Base-by-base conservation (phyloP, 805 yeast species). In the Metschnikowia hibisci region DNA sequence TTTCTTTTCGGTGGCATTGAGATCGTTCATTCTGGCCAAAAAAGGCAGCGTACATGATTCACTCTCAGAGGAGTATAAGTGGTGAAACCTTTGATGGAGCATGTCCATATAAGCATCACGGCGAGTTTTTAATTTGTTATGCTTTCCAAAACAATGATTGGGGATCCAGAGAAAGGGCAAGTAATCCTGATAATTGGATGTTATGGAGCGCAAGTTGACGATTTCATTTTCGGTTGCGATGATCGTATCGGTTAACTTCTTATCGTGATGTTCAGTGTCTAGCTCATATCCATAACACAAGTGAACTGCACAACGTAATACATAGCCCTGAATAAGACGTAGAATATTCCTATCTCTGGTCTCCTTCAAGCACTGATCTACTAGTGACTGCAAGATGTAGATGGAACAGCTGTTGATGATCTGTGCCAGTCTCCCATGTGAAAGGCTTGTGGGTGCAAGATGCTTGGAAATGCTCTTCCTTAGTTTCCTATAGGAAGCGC, bases 151-250 rank as follows among this genome's bases (percentile, higher is more conserved):
- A 16, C 42, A 8, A 11, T 12, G 13, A 14, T 40, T 41, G 14
- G 53, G 46, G 1, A 71, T 66, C 44, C 81, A 62, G 12, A 78
- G 47, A 0, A 68, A 32, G 0, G 84, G 82, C 15, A 81, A 52
- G 50, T 71, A 78, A 52, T 82, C 86, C 50, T 72, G 76, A 11
- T 69, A 52, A 53, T 81, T 78, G 6, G 81, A 72, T 4, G 76
- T 62, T 39, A 79, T 81, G 0, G 85, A 79, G 45, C 88, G 65
- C 42, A 78, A 66, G 35, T 74, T 69, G 29, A 80, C 77, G 43
- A 82, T 81, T 34, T 62, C 59, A 48, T 72, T 79, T 51, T 82
- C 88, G 18, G 78, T 81, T 23, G 62, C 55, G 7, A 80, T 69
- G 23, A 82, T 77, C 41, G 75, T 77, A 26, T 73, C 67, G n/a